These are phyloP conservation scores for Tribonema minus DNA, from an alignment of 108 stramenopile genomes.

Conservation along the genomic window DNA sequence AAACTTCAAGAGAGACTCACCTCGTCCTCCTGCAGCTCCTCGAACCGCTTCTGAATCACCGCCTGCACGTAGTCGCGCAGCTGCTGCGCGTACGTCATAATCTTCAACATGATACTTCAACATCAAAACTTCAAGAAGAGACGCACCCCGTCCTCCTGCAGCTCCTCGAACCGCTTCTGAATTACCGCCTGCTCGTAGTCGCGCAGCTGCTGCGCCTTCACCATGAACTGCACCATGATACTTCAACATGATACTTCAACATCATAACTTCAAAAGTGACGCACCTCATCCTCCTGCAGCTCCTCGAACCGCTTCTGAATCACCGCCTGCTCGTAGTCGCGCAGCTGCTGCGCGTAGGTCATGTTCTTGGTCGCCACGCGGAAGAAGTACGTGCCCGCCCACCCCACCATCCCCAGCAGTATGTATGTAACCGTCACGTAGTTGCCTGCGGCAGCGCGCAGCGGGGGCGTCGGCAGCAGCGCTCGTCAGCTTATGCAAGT, in stretches of 20 bases:
- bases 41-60: slow-evolving; percentile 87
- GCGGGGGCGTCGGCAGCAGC: no score
- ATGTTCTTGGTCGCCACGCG: slow-evolving; percentile 93
- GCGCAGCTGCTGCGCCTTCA: slow-evolving; percentile 56
- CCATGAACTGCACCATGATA: neutral
- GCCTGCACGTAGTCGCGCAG: slow-evolving; percentile 90
- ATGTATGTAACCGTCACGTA: slow-evolving; percentile 34
- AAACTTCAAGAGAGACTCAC: slow-evolving; percentile 16
- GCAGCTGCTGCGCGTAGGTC: slow-evolving; percentile 88
- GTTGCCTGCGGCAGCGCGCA: neutral
- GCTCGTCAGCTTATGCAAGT: no score
- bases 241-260: neutral
- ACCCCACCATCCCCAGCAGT: slow-evolving; percentile 21
- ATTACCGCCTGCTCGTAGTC: slow-evolving; percentile 93
- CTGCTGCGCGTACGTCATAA: slow-evolving; percentile 88
- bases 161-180: slow-evolving; percentile 83
- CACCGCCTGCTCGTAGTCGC: slow-evolving; percentile 94
- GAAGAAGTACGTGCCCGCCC: slow-evolving; percentile 76
- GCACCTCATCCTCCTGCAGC: slow-evolving; percentile 84
- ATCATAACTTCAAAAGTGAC: neutral
- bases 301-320: slow-evolving; percentile 90
- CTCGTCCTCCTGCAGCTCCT: slow-evolving; percentile 91
- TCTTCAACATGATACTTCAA: slow-evolving; percentile 69
- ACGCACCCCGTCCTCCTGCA: slow-evolving; percentile 90
- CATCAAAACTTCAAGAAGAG: no score